phyloP scores from a whole-genome alignment of 116 monocot genomes.

The Papilionanthe hybrid region DNA sequence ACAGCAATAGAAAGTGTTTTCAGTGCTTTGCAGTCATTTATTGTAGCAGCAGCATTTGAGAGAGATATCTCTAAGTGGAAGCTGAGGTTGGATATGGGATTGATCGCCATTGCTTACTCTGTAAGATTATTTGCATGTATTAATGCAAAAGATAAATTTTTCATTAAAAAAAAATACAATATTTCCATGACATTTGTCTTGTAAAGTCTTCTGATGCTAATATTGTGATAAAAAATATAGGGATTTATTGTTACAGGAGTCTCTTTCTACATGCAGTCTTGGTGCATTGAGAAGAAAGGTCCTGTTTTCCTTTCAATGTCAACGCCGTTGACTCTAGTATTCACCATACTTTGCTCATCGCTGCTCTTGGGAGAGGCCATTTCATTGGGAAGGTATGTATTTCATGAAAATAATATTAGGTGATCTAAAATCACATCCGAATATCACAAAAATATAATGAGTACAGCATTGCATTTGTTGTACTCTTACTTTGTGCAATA shows the following conservation, averaged over 20 bases:
- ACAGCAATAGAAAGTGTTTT: conserved; percentile 42
- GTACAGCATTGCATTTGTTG: too few species aligned
- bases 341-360: conserved; percentile 47
- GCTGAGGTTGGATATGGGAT: conserved; percentile 25
- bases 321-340: conserved; percentile 40
- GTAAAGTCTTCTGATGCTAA: neutral
- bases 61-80: conserved; percentile 42
- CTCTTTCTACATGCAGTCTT: conserved; percentile 59
- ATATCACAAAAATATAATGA: too few species aligned
- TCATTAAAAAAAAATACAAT: too few species aligned
- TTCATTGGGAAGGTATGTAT: conserved; percentile 33
- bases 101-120: conserved; percentile 27
- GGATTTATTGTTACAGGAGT: conserved; percentile 57
- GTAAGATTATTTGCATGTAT: too few species aligned
- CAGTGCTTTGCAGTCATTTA: conserved; percentile 39
- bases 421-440: too few species aligned
- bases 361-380: conserved; percentile 40
- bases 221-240: conserved; percentile 18
- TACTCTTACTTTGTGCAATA: too few species aligned
- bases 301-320: conserved; percentile 64
- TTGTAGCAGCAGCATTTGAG: conserved; percentile 29
- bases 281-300: conserved; percentile 78
- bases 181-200: neutral
- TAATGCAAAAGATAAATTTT: too few species aligned
- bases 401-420: too few species aligned